Percentiles rank a stretch among this genome's conserved stretches.
Evolutionary conservation across 257 asterid genomes (phyloP).

Genomic region (Oldenlandia corymbosa): DNA sequence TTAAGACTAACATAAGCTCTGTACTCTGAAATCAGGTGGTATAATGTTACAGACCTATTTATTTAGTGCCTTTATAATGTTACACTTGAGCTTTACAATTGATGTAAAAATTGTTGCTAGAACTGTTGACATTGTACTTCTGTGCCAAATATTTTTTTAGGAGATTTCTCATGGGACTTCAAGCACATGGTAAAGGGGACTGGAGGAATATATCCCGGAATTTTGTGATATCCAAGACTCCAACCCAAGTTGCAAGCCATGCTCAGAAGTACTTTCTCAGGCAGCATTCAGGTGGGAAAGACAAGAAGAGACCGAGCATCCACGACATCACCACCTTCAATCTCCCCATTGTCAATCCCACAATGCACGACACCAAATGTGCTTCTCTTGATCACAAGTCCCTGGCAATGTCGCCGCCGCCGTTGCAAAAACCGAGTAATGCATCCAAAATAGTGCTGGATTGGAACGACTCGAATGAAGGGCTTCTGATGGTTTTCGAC

Average conservation of each 20-base stretch:
- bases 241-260: slow-evolving; percentile 90
- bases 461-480: slow-evolving; percentile 37
- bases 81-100: background rate
- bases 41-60: no score
- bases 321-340: slow-evolving; percentile 64
- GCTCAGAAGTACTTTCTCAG: slow-evolving; percentile 80
- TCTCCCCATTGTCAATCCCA: slow-evolving; percentile 17
- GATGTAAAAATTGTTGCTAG: background rate
- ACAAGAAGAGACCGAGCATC: slow-evolving; percentile 75
- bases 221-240: slow-evolving; percentile 64
- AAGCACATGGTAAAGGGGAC: slow-evolving; percentile 71
- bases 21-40: no score
- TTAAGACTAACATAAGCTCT: no score
- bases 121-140: background rate
- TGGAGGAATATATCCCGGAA: slow-evolving; percentile 79
- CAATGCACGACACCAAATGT: slow-evolving; percentile 15
- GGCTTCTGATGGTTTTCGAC: slow-evolving; percentile 31
- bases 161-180: slow-evolving; percentile 61
- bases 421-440: slow-evolving; percentile 24
- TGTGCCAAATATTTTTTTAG: slow-evolving; percentile 24
- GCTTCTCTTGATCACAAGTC: slow-evolving; percentile 13
- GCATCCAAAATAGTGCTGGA: slow-evolving; percentile 26
- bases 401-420: slow-evolving; percentile 10
- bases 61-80: background rate
- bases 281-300: slow-evolving; percentile 59